These are phyloP conservation scores for Xylariomycetidae sp. DNA, from an alignment of 2,329 filamentous ascomycete genomes.

Conservation along the genomic window DNA sequence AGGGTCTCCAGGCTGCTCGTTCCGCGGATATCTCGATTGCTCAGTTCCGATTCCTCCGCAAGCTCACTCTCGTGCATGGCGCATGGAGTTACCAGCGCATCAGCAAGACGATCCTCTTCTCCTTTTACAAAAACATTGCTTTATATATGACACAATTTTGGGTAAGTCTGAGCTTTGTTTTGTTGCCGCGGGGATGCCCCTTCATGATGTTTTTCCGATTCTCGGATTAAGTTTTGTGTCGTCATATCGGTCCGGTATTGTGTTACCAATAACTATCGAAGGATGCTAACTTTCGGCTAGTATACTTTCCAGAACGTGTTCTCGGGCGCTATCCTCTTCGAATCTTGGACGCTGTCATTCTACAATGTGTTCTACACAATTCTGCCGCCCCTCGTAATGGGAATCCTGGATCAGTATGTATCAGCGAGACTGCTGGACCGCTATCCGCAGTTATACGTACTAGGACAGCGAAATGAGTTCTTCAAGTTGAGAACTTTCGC, in stretches of 20 bases:
- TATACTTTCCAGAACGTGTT: slow-evolving; percentile 98
- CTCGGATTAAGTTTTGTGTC: too few relatives aligned
- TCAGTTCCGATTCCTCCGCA: slow-evolving; percentile 92
- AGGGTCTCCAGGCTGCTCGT: slow-evolving; percentile 92
- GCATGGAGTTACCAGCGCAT: slow-evolving; percentile 97
- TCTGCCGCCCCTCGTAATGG: slow-evolving; percentile 85
- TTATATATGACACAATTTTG: slow-evolving; percentile 99
- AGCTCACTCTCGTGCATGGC: slow-evolving; percentile 89
- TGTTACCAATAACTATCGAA: too few relatives aligned
- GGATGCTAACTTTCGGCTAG: too few relatives aligned
- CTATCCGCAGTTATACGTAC: slow-evolving; percentile 91
- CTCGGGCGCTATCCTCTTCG: slow-evolving; percentile 95
- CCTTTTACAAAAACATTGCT: slow-evolving; percentile 99
- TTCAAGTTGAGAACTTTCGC: slow-evolving; percentile 91
- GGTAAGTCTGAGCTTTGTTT: slow-evolving; percentile 50
- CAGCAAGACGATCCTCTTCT: slow-evolving; percentile 95
- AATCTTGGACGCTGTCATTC: slow-evolving; percentile 98
- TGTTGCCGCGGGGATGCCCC: neutral
- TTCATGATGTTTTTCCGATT: neutral
- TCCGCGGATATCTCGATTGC: slow-evolving; percentile 94
- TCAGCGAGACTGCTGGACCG: slow-evolving; percentile 89
- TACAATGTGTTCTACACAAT: slow-evolving; percentile 99
- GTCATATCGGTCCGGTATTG: too few relatives aligned
- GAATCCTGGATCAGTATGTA: slow-evolving; percentile 96
- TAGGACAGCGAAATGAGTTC: slow-evolving; percentile 89